Evolutionary conservation across 192 early-diverging fungal genomes (phyloP), one percentile per base, ranked within the genome.

Genomic region (Coemansia sp.): DNA sequence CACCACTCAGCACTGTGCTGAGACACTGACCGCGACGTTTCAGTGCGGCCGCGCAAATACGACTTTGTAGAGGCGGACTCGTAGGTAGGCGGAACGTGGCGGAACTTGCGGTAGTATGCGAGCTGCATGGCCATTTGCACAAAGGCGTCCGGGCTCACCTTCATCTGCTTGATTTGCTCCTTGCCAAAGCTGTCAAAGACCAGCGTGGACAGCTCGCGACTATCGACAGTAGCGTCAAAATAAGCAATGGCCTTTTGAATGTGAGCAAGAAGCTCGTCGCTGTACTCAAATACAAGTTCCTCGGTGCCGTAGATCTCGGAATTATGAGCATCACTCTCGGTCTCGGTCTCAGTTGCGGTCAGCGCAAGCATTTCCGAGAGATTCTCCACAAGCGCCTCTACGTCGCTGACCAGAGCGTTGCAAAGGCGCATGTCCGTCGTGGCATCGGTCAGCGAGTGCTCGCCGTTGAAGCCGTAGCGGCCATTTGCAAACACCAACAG

Each of bases 401-500:
- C 73, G 18, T 82, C 82, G 37, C 68, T 77, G 34, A 93, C 78
- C 45, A 84, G 30, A 31, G 77, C 80, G 34, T 86, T 83, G 73
- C 88, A 90, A 29, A 90, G 74, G 26, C 87, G 82, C 57, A 77
- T 78, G 35, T 87, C 86, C 6, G 89, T 88, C 0, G 91, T 93
- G 22, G 86, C 91, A 46, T 93, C 91, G 72, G 90, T 77, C 51
- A 80, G 60, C 53, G 79, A 80, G 70, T 80, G 79, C 65, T 90
- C 88, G 51, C 88, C 88, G 47, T 82, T 79, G 75, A 88, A 88
- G 13, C 88, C 88, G 54, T 84, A 85, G 60, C 86, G 84, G 18
- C 86, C 88, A 62, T 90, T 90, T 50, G 83, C 85, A 70, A 87
- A 87, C n/a, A 87, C 80, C 52, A 90, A 78, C 23, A 90, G 78